Evolutionary conservation across 495 filamentous ascomycete species (phyloP).

Genomic region (Hypoxylon fragiforme): DNA sequence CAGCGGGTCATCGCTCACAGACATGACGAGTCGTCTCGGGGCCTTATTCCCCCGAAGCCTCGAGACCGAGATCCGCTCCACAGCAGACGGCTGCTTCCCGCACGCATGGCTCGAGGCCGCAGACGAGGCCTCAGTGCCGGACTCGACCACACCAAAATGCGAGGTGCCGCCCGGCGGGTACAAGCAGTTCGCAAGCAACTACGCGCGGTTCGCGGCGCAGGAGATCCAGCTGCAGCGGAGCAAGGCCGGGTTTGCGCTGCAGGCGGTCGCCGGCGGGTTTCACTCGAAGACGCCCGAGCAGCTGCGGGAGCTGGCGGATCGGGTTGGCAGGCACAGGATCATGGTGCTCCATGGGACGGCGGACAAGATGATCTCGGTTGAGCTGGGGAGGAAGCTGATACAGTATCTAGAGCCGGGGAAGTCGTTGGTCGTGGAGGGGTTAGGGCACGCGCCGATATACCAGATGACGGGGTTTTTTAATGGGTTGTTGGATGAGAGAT

Average conservation of each 20-base stretch:
- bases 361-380: conserved; percentile 73
- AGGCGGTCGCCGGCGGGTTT: conserved; percentile 77
- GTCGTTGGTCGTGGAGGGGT: conserved; percentile 60
- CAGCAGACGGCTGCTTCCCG: conserved; percentile 51
- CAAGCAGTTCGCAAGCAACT: conserved; percentile 68
- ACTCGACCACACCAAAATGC: conserved; percentile 32
- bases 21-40: conserved; percentile 66
- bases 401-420: conserved; percentile 54
- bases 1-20: conserved; percentile 56
- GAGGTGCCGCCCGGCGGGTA: conserved; percentile 34
- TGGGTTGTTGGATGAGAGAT: conserved; percentile 53
- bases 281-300: conserved; percentile 71
- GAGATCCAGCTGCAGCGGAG: conserved; percentile 68
- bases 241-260: conserved; percentile 69
- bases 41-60: conserved; percentile 71
- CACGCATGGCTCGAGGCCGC: conserved; percentile 60
- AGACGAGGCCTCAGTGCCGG: conserved; percentile 58
- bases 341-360: conserved; percentile 70
- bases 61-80: background rate
- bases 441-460: conserved; percentile 69
- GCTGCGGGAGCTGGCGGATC: conserved; percentile 62
- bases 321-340: conserved; percentile 71
- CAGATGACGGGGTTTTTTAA: conserved; percentile 67
- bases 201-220: conserved; percentile 75
- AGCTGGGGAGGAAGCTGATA: conserved; percentile 63